Conservation (phyloP, 768 basidiomycete species). For the Kondoa subrosea region DNA sequence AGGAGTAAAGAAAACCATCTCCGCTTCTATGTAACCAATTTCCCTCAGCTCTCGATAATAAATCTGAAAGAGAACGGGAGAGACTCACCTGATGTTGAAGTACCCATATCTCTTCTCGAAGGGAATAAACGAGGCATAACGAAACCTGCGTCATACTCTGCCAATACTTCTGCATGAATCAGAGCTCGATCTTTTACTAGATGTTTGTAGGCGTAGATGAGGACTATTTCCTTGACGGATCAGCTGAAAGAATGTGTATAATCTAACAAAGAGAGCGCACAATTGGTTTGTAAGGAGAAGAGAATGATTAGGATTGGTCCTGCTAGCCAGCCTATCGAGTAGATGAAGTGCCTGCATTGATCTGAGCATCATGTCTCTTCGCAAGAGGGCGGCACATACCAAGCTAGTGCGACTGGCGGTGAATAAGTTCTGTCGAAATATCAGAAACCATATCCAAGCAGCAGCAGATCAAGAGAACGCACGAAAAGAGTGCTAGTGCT, state of each 20-base stretch:
- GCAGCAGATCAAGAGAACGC: neutral
- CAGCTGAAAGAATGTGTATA: too few species aligned
- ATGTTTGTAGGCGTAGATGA: constrained; percentile 1
- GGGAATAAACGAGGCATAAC: constrained; percentile 1
- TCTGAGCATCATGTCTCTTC: neutral
- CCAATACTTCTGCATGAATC: neutral
- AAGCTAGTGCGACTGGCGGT: neutral
- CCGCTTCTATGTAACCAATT: constrained; percentile 1
- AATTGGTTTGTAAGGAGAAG: neutral
- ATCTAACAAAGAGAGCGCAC: neutral
- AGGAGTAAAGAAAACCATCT: constrained; percentile 2
- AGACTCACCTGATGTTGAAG: too few species aligned
- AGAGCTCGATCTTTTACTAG: neutral
- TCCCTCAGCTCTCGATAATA: too few species aligned
- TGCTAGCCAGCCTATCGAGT: neutral
- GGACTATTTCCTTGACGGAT: too few species aligned
- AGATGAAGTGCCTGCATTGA: neutral
- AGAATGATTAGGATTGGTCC: neutral
- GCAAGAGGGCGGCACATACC: neutral
- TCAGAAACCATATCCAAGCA: neutral
- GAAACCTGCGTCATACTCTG: constrained; percentile 3
- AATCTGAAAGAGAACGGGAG: too few species aligned
- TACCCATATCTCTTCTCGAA: neutral
- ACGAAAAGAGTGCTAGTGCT: neutral
- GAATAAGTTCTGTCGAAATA: neutral